Evolutionary conservation across 139 green algal genomes (phyloP).

Genomic region (Prasinococcaceae sp.): DNA sequence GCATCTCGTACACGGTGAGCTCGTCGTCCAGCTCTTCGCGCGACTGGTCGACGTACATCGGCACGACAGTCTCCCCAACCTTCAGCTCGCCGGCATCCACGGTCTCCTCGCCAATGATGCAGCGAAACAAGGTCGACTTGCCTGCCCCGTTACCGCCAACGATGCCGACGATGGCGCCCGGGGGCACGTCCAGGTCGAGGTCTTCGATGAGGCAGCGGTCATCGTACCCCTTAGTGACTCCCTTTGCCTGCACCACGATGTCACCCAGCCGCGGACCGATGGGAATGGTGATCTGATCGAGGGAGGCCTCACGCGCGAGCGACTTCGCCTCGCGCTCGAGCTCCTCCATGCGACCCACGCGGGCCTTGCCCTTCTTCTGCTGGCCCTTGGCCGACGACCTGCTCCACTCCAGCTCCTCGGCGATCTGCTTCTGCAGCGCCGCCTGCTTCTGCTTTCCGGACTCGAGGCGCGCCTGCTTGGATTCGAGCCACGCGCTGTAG

Average conservation of each 20-base stretch:
- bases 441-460: slow-evolving; percentile 32
- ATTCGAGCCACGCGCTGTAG: slow-evolving; percentile 49
- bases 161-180: slow-evolving; percentile 53
- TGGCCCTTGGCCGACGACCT: slow-evolving; percentile 52
- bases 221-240: slow-evolving; percentile 16
- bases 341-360: not conserved
- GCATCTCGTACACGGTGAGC: slow-evolving; percentile 44
- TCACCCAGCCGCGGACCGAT: slow-evolving; percentile 44
- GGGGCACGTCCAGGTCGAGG: slow-evolving; percentile 25
- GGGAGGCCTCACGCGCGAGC: slow-evolving; percentile 10
- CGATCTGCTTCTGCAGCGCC: slow-evolving; percentile 32
- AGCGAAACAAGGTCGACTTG: slow-evolving; percentile 46
- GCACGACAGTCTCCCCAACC: slow-evolving; percentile 53
- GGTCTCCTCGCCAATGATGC: slow-evolving; percentile 56
- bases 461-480: no score
- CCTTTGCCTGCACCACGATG: slow-evolving; percentile 18
- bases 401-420: slow-evolving; percentile 50
- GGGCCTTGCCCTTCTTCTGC: slow-evolving; percentile 64
- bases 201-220: slow-evolving; percentile 31
- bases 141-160: slow-evolving; percentile 60
- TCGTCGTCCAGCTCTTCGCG: slow-evolving; percentile 41
- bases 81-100: slow-evolving; percentile 30
- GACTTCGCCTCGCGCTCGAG: slow-evolving; percentile 1
- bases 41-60: slow-evolving; percentile 68
- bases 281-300: slow-evolving; percentile 65